These are phyloP conservation scores for Iris macrosiphon DNA, from an alignment of 106 monocot genomes.

Conservation along the genomic window DNA sequence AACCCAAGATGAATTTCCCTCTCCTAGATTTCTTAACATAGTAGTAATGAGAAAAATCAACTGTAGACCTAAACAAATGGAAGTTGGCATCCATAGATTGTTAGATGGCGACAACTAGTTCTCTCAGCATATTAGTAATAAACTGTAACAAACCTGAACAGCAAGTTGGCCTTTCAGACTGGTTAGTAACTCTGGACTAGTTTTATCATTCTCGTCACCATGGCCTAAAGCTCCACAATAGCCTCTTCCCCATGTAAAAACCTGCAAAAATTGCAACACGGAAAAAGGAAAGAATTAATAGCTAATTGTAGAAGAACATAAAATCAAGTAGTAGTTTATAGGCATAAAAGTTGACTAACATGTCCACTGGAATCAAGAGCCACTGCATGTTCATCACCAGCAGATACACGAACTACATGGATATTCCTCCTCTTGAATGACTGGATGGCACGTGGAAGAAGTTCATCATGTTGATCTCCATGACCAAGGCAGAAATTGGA, in stretches of 20 bases:
- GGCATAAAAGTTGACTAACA: too few species aligned
- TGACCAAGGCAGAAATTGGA: conserved; percentile 96
- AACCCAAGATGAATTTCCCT: too few species aligned
- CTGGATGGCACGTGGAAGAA: conserved; percentile 68
- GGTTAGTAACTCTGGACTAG: conserved; percentile 54
- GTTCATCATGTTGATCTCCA: conserved; percentile 85
- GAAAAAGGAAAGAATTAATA: too few species aligned
- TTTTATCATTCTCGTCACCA: conserved; percentile 95
- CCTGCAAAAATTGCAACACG: conserved; percentile 65
- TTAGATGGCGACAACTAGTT: too few species aligned
- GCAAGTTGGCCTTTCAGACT: conserved; percentile 69
- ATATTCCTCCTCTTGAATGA: conserved; percentile 64
- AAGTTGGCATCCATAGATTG: too few species aligned
- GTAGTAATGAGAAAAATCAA: too few species aligned
- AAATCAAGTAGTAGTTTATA: too few species aligned
- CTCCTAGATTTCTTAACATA: too few species aligned
- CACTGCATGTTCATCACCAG: conserved; percentile 98
- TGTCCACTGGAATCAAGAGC: conserved; percentile 87
- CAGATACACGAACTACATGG: conserved; percentile 79
- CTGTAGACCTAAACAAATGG: too few species aligned
- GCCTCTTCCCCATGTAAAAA: conserved; percentile 96
- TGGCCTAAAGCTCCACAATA: conserved; percentile 96
- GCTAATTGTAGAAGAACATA: too few species aligned
- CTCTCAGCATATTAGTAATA: too few species aligned
- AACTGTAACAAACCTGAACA: conserved; percentile 79